Evolutionary conservation across 345 rosid genomes (phyloP).

Genomic region (Corchorus capsularis): DNA sequence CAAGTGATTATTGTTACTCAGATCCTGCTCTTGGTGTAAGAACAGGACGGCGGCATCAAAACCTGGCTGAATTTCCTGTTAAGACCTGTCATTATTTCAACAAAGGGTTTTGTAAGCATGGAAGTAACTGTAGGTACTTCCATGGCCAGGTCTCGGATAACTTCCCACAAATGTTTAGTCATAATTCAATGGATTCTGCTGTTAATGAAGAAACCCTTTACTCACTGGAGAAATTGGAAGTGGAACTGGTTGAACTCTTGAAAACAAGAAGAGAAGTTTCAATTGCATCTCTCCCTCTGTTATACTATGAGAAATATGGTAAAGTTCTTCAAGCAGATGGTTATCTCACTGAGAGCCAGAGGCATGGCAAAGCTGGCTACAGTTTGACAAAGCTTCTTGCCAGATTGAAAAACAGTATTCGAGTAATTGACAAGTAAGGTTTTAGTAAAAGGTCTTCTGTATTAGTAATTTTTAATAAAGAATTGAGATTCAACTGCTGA

Average conservation of each 20-base stretch:
- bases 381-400: slow-evolving; percentile 71
- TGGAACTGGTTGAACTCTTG: slow-evolving; percentile 56
- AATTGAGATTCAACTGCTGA: slow-evolving; percentile 5
- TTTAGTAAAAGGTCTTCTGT: not conserved
- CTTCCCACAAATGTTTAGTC: slow-evolving; percentile 35
- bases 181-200: slow-evolving; percentile 26
- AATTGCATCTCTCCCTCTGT: slow-evolving; percentile 67
- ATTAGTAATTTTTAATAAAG: not conserved
- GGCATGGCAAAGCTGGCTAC: slow-evolving; percentile 71
- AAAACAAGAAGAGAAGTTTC: slow-evolving; percentile 60
- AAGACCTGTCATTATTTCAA: slow-evolving; percentile 64
- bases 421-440: slow-evolving; percentile 55
- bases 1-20: slow-evolving; percentile 33
- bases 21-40: slow-evolving; percentile 38
- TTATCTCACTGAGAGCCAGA: slow-evolving; percentile 73
- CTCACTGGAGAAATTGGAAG: slow-evolving; percentile 53
- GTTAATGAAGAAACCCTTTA: slow-evolving; percentile 39
- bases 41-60: slow-evolving; percentile 27
- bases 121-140: slow-evolving; percentile 57
- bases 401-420: slow-evolving; percentile 44
- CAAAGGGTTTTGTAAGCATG: slow-evolving; percentile 70
- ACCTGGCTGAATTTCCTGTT: slow-evolving; percentile 36
- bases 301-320: slow-evolving; percentile 61
- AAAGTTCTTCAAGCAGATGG: slow-evolving; percentile 71
- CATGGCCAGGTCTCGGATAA: slow-evolving; percentile 47